Conservation (phyloP, 1,284 basidiomycete species). For the Vanrija pseudolonga region DNA sequence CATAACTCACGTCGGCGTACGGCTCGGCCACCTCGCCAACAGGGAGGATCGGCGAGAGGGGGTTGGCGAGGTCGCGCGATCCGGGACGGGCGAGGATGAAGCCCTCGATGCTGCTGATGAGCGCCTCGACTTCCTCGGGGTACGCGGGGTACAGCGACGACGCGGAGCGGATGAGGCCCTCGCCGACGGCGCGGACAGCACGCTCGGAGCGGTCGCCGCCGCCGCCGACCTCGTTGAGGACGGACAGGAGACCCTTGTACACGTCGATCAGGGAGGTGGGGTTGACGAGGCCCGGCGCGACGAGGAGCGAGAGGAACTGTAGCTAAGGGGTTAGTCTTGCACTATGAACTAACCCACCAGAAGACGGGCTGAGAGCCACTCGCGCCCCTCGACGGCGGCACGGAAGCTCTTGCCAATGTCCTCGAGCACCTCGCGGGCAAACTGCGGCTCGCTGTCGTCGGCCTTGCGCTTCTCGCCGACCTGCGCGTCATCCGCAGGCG, state of each 20-base stretch:
- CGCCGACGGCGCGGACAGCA: constrained; percentile 78
- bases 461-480: constrained; percentile 38
- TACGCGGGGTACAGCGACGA: constrained; percentile 27
- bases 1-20: constrained; percentile 31
- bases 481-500: constrained; percentile 36
- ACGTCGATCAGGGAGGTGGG: constrained; percentile 70
- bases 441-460: constrained; percentile 20
- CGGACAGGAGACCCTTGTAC: constrained; percentile 73
- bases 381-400: constrained; percentile 73
- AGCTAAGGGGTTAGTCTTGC: constrained; percentile 55
- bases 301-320: constrained; percentile 83
- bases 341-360: constrained; percentile 59
- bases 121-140: constrained; percentile 33
- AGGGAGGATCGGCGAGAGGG: constrained; percentile 33
- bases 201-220: constrained; percentile 79
- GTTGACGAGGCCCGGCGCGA: constrained; percentile 68
- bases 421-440: constrained; percentile 67
- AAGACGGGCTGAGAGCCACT: constrained; percentile 81
- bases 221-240: constrained; percentile 84
- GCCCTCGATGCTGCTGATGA: constrained; percentile 37
- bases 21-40: constrained; percentile 32
- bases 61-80: constrained; percentile 25
- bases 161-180: constrained; percentile 68
- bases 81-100: constrained; percentile 34
- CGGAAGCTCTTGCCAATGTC: constrained; percentile 86